Base-by-base conservation (phyloP, 768 basidiomycete species). In the Lentinula edodes region DNA sequence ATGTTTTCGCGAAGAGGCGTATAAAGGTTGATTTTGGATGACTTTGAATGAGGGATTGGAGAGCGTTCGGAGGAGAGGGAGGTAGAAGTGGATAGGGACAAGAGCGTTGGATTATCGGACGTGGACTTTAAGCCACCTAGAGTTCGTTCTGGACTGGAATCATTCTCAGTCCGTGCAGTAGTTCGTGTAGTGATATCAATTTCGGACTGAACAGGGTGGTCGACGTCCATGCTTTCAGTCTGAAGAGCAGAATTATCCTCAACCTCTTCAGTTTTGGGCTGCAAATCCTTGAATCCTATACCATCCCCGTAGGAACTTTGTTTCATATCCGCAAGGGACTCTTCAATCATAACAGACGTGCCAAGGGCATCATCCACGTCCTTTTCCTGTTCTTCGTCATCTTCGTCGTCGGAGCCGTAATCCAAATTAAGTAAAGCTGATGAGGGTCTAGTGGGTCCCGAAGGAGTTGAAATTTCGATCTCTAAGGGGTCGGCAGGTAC, bases 331-430 rank as follows among this genome's bases (percentile, higher is more conserved):
- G 80, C 81, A 15, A 88, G 74, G 20, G 83, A 87, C 16, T 87
- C 88, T 62, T 85, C 80, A n/a, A 90, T 72, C 2, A 76, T 70
- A 6, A 73, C 67, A 7, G 78, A 70, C 8, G 88, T 79, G 62
- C 87, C 85, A 18, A 90, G 76, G 5, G 76, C 76, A 69, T 91
- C 85, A n/a, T 83, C 71, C 13, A 86, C 75, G 50, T 85, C 85
- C 62, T 76, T 75, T 58, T 84, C 82, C 59, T 73, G 78, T 12
- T 85, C 83, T 35, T 82, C 80, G 5, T 87, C 84, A 18, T 87
- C 86, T 28, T 83, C 83, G 23, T 89, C 88, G 20, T 87, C 85
- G 8, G 88, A 89, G 43, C 78, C 82, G 61, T 86, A 85, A 63
- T 84, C 83, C 42, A 76, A 74, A 51, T 80, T 71, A 46, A 80